These are phyloP conservation scores for Aspergillus bertholletiae DNA, from an alignment of 495 filamentous ascomycete genomes.

Conservation along the genomic window DNA sequence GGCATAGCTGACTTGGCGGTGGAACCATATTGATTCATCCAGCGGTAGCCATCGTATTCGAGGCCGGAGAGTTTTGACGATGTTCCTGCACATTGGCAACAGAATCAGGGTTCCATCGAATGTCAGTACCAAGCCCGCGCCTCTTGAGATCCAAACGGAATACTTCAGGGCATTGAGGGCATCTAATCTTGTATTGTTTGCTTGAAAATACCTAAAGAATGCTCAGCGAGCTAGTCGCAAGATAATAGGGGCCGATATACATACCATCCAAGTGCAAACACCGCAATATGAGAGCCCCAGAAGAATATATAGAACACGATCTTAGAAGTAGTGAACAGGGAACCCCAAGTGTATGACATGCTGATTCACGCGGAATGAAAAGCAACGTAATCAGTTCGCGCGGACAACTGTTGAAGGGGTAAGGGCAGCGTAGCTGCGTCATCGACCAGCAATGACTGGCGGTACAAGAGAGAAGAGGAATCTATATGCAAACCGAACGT, in stretches of 20 bases:
- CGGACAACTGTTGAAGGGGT: conserved; percentile 2
- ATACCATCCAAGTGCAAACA: conserved; percentile 91
- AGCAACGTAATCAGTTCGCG: not conserved
- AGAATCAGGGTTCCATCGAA: conserved; percentile 86
- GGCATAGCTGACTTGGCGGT: conserved; percentile 90
- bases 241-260: not conserved
- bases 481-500: not conserved
- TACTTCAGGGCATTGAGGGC: conserved; percentile 76
- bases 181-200: conserved; percentile 57
- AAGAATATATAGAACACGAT: conserved; percentile 81
- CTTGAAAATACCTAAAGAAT: conserved; percentile 72
- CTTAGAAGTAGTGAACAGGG: conserved; percentile 63
- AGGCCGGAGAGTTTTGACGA: conserved; percentile 78
- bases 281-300: conserved; percentile 73
- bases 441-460: conserved; percentile 25
- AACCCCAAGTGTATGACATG: conserved; percentile 31
- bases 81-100: conserved; percentile 89
- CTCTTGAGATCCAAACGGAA: conserved; percentile 95
- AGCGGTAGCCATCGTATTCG: conserved; percentile 86
- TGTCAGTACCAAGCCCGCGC: conserved; percentile 77
- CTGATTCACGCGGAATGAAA: not conserved
- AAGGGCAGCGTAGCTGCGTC: not conserved
- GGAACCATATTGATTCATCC: conserved; percentile 95
- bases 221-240: not conserved
- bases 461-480: not conserved